phyloP scores from a whole-genome alignment of 2,329 filamentous ascomycete genomes.

The Ceratocystis lukuohia region DNA sequence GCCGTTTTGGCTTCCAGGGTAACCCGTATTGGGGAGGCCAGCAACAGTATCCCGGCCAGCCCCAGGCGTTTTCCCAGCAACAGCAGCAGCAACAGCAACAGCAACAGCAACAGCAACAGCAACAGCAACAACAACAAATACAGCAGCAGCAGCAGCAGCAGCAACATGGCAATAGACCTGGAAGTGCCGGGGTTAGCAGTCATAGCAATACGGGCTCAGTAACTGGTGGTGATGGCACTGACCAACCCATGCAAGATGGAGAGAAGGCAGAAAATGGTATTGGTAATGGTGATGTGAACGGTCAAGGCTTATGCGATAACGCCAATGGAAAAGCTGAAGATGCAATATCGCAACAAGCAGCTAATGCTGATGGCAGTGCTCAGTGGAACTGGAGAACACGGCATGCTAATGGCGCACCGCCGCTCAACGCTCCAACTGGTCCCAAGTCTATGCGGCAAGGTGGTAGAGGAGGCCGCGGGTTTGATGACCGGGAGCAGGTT shows the following conservation, averaged over 20 bases:
- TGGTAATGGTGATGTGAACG: slow-evolving; percentile 9
- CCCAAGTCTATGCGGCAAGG: slow-evolving; percentile 92
- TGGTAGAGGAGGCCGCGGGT: slow-evolving; percentile 37
- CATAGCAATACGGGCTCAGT: slow-evolving; percentile 16
- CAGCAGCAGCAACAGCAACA: slow-evolving; percentile 18
- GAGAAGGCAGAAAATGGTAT: slow-evolving; percentile 4
- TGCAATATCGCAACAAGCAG: slow-evolving; percentile 1
- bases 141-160: slow-evolving; percentile 21
- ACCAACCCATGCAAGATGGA: slow-evolving; percentile 20
- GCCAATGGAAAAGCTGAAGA: slow-evolving; percentile 11
- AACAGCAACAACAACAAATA: slow-evolving; percentile 12
- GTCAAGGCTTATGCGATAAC: slow-evolving; percentile 5
- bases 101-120: slow-evolving; percentile 19
- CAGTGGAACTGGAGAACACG: slow-evolving; percentile 12
- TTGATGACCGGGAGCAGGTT: slow-evolving; percentile 28
- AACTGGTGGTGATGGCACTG: slow-evolving; percentile 11
- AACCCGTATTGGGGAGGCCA: slow-evolving; percentile 22
- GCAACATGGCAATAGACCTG: neutral
- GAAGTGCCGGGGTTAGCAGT: slow-evolving; percentile 1
- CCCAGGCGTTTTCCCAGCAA: slow-evolving; percentile 25
- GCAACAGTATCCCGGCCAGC: slow-evolving; percentile 24
- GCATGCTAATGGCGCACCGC: slow-evolving; percentile 25
- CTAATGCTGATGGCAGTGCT: neutral
- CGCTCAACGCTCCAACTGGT: slow-evolving; percentile 70
- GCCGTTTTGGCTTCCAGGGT: slow-evolving; percentile 23